Evolutionary conservation across 352 stramenopile genomes (phyloP), one percentile per base, ranked within the genome.

Genomic region (Pythium biforme): DNA sequence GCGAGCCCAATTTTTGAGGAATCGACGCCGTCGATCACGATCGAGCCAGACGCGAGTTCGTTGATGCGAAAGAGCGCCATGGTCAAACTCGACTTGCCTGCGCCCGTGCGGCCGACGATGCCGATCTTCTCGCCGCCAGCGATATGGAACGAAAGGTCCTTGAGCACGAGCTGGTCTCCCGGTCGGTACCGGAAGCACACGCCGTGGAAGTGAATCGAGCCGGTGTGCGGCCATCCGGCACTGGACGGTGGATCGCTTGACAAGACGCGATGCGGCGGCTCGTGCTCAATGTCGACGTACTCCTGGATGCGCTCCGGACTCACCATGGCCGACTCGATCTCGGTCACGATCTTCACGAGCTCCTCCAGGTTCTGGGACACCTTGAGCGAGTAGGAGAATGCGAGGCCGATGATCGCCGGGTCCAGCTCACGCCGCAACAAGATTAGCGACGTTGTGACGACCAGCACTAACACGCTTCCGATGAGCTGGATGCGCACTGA

Each of bases 11-110:
- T 69, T 22, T 55, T 87, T 2, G 64, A 67, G 8, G 95, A 52
- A 63, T 97, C 74, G 4, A 97, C 66, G 17, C 89, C 92, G 68
- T 98, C 94, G 17, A 98, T 86, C n/a, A 65, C 50, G 51, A 98
- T 97, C 3, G 64, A 72, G 17, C 96, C 96, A 14, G 72, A 75
- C 40, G 88, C 87, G 40, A 98, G 62, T 57, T 98, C 93, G 29
- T 96, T 86, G 29, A 98, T 75, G 23, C 96, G 88, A 68, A 98
- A 97, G 23, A 99, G 71, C 23, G 92, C 91, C 54, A 92, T 81
- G 8, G 89, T 90, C 14, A 98, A 64, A 55, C 84, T 88, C 39
- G 74, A 91, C 70, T 98, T 95, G 59, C 90, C 91, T 0, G 77
- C 79, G 17, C 90, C 90, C 2, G 92, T 96, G 59, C 89, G 69